A percentile compares a stretch with the other conserved stretches of the same genome.
phyloP scores from a whole-genome alignment of 495 filamentous ascomycete species.

The Penicillium mononematosum region DNA sequence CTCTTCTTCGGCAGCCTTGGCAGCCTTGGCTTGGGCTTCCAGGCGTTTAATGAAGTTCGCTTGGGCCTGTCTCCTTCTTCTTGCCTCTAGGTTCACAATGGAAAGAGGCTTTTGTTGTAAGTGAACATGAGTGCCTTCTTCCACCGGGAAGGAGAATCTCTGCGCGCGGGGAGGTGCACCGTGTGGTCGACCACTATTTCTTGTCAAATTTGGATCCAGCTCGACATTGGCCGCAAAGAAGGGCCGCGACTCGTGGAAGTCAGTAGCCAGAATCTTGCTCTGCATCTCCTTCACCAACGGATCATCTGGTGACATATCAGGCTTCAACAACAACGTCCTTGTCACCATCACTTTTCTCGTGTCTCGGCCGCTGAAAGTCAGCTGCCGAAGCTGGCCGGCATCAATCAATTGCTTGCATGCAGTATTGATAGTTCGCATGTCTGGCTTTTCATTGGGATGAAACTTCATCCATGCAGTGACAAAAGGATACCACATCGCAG shows the following conservation, averaged over 20 bases:
- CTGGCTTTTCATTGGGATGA: conserved; percentile 46
- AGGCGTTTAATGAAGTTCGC: conserved; percentile 29
- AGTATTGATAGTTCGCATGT: conserved; percentile 49
- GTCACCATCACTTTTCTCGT: conserved; percentile 53
- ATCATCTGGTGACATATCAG: conserved; percentile 49
- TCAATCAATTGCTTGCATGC: conserved; percentile 62
- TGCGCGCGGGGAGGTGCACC: not conserved
- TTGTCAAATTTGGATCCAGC: conserved; percentile 31
- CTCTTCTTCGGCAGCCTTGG: conserved; percentile 5
- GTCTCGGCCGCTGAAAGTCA: conserved; percentile 62
- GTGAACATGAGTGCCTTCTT: conserved; percentile 36
- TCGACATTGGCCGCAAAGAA: conserved; percentile 39
- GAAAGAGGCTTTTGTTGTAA: conserved; percentile 40
- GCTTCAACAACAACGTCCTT: conserved; percentile 52
- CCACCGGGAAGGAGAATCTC: conserved; percentile 29
- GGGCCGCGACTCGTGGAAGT: conserved; percentile 19
- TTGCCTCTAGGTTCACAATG: conserved; percentile 33
- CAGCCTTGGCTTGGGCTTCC: conserved; percentile 14
- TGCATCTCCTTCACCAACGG: conserved; percentile 53
- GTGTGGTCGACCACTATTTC: conserved; percentile 14
- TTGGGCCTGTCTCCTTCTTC: conserved; percentile 29
- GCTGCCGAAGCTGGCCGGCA: conserved; percentile 55
- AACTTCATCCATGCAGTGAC: conserved; percentile 57
- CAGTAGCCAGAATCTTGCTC: conserved; percentile 46
- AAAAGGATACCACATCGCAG: conserved; percentile 71